Evolutionary conservation across 2,329 filamentous ascomycete species (phyloP).

Genomic region (Nothophaeocryptopus gaeumannii): DNA sequence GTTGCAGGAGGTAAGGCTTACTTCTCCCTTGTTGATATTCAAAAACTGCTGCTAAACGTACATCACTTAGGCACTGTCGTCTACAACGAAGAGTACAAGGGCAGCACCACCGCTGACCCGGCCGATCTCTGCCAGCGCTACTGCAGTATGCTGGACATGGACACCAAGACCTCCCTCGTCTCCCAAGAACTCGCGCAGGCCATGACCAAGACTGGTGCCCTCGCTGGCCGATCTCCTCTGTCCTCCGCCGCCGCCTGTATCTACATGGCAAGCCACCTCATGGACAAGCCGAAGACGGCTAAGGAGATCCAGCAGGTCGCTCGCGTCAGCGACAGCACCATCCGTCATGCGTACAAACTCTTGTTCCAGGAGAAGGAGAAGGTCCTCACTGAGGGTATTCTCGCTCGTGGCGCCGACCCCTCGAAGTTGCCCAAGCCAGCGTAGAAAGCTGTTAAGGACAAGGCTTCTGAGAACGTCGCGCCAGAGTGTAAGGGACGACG

Average conservation of each 20-base stretch:
- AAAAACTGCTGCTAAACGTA: constrained; percentile 18
- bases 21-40: constrained; percentile 1
- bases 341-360: constrained; percentile 91
- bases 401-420: constrained; percentile 68
- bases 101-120: constrained; percentile 32
- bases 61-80: constrained; percentile 27
- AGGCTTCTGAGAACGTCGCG: neutral
- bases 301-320: constrained; percentile 82
- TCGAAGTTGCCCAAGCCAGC: constrained; percentile 61
- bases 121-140: constrained; percentile 74
- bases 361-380: constrained; percentile 72
- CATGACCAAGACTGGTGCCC: constrained; percentile 71
- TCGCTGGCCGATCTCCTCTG: constrained; percentile 88
- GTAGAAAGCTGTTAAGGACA: constrained; percentile 17
- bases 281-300: constrained; percentile 74
- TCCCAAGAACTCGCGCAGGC: constrained; percentile 74
- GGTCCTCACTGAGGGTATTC: constrained; percentile 73
- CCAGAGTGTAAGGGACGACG: too few species aligned
- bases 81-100: constrained; percentile 29
- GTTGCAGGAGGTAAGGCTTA: constrained; percentile 50
- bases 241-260: constrained; percentile 94
- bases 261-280: constrained; percentile 88
- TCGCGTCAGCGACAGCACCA: constrained; percentile 93
- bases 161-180: constrained; percentile 73
- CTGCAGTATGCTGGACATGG: constrained; percentile 76